phyloP scores from a whole-genome alignment of 176 grass and related monocot species.

The Carex cristatella region DNA sequence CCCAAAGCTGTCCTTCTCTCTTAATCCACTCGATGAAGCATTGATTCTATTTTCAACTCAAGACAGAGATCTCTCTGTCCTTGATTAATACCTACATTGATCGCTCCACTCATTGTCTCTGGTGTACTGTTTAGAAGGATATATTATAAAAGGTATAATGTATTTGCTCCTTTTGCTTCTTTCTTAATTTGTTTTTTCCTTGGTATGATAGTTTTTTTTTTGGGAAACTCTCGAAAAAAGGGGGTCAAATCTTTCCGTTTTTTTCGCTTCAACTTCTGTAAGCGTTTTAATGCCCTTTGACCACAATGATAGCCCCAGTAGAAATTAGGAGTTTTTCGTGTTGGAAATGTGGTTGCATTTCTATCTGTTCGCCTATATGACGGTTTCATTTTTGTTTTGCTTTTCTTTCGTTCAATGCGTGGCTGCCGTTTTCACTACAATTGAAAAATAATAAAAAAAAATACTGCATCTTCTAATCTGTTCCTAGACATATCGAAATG shows the following conservation, averaged over 20 bases:
- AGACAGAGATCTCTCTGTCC: not conserved
- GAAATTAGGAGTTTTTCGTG: not conserved
- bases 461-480: not conserved
- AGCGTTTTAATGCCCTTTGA: not conserved
- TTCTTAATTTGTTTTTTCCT: not conserved
- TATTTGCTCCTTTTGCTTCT: not conserved
- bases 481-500: not conserved
- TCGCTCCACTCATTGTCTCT: not conserved
- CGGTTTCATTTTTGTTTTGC: not conserved
- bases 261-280: not conserved
- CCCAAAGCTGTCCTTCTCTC: not conserved
- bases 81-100: not conserved
- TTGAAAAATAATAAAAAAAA: not conserved
- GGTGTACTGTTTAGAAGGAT: not conserved
- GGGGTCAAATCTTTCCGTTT: not conserved
- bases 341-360: not conserved
- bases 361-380: not conserved
- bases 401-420: not conserved
- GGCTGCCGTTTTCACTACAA: not conserved
- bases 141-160: not conserved
- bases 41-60: not conserved
- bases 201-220: not conserved
- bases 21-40: not conserved
- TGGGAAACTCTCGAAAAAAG: not conserved
- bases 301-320: not conserved